Percentiles rank a stretch among this genome's conserved stretches.
phyloP scores from a whole-genome alignment of 495 filamentous ascomycete genomes.

The Annulohypoxylon nitens region DNA sequence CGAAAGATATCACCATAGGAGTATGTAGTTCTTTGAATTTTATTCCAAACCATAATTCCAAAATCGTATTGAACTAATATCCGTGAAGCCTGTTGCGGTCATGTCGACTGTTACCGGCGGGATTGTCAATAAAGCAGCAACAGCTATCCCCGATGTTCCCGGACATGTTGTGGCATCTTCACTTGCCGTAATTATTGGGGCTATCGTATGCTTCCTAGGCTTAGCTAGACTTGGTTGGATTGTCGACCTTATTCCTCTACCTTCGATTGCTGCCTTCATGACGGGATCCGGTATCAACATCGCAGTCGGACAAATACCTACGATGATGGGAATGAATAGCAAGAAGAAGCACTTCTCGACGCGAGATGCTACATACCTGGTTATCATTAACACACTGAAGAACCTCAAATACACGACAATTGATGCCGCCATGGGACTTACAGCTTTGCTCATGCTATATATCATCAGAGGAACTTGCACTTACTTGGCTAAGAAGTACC shows the following conservation, averaged over 20 bases:
- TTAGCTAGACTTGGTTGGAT: constrained; percentile 63
- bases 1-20: constrained; percentile 77
- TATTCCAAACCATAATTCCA: background rate
- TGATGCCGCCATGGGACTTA: constrained; percentile 67
- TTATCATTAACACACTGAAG: constrained; percentile 68
- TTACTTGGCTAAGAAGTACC: constrained; percentile 58
- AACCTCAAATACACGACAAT: constrained; percentile 59
- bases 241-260: constrained; percentile 66
- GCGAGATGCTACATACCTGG: constrained; percentile 61
- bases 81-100: constrained; percentile 84
- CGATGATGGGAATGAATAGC: constrained; percentile 61
- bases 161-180: constrained; percentile 62
- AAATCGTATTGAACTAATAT: constrained; percentile 14
- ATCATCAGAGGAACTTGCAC: constrained; percentile 61
- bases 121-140: constrained; percentile 64
- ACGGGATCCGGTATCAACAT: constrained; percentile 68
- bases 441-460: constrained; percentile 64
- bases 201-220: constrained; percentile 63
- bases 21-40: constrained; percentile 57
- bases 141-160: constrained; percentile 49
- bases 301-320: constrained; percentile 63
- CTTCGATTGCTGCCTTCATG: constrained; percentile 67
- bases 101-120: constrained; percentile 91
- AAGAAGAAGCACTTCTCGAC: constrained; percentile 58
- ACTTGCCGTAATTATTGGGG: constrained; percentile 62